These are phyloP conservation scores for Jackrogersella multiformis DNA, from an alignment of 495 filamentous ascomycete genomes.

Conservation along the genomic window DNA sequence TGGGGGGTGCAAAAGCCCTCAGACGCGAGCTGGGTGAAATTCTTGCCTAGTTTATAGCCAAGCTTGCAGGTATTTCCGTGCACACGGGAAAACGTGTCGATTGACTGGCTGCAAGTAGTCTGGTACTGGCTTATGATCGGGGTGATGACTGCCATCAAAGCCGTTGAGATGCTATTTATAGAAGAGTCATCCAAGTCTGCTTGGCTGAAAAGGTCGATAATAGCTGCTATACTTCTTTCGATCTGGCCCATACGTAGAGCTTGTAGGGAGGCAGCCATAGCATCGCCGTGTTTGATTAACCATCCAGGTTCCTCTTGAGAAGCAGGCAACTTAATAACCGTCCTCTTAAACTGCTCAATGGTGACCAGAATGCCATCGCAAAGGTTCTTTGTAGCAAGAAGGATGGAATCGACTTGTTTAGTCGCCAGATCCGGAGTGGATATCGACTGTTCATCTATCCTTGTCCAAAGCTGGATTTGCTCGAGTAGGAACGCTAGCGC, in stretches of 20 bases:
- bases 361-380: constrained; percentile 76
- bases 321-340: constrained; percentile 53
- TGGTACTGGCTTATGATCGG: constrained; percentile 82
- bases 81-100: constrained; percentile 62
- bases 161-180: constrained; percentile 59
- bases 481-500: constrained; percentile 69
- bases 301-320: constrained; percentile 69
- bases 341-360: constrained; percentile 73
- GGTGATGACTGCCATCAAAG: constrained; percentile 70
- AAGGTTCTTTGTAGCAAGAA: constrained; percentile 64
- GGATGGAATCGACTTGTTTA: constrained; percentile 56
- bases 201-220: constrained; percentile 61
- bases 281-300: constrained; percentile 67
- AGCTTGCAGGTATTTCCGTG: constrained; percentile 77
- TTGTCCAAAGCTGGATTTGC: constrained; percentile 65
- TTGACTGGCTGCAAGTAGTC: constrained; percentile 62
- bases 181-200: constrained; percentile 57
- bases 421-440: constrained; percentile 13
- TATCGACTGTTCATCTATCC: constrained; percentile 26
- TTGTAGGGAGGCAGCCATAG: constrained; percentile 64
- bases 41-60: constrained; percentile 74
- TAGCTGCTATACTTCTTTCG: constrained; percentile 48
- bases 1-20: constrained; percentile 92
- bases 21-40: constrained; percentile 76
- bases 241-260: constrained; percentile 67